phyloP scores from a whole-genome alignment of 2,329 filamentous ascomycete genomes.

The Xenosphaeropsis pyriputrescens region DNA sequence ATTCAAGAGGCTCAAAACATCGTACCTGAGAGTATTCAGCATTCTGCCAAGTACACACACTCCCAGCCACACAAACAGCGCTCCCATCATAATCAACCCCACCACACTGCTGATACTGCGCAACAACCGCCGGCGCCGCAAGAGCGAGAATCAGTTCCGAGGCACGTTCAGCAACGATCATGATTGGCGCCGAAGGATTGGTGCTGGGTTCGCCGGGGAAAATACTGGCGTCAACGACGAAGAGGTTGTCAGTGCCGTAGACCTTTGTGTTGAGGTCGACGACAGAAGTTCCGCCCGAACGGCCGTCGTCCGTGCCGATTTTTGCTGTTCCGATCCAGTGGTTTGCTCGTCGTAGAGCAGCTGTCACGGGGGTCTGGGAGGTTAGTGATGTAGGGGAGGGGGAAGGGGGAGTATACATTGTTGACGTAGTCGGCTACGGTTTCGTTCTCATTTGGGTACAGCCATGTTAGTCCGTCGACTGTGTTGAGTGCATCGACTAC shows the following conservation, averaged over 20 bases:
- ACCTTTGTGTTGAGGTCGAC: conserved; percentile 50
- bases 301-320: conserved; percentile 41
- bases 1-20: too few relatives aligned
- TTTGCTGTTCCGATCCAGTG: conserved; percentile 45
- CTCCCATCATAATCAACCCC: background rate
- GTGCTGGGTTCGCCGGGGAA: conserved; percentile 55
- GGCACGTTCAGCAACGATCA: conserved; percentile 48
- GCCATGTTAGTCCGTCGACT: conserved; percentile 38
- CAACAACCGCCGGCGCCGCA: background rate
- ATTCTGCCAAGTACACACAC: background rate
- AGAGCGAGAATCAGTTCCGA: conserved; percentile 33
- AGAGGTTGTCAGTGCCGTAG: conserved; percentile 53
- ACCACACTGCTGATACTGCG: background rate
- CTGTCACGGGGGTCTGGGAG: background rate
- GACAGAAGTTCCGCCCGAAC: conserved; percentile 36
- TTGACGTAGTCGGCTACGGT: conserved; percentile 41
- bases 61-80: background rate
- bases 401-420: conserved; percentile 20
- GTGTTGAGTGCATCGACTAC: conserved; percentile 36
- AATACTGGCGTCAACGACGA: conserved; percentile 53
- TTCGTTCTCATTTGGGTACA: conserved; percentile 33
- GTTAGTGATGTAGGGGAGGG: background rate
- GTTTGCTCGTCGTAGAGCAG: conserved; percentile 9
- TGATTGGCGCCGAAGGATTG: conserved; percentile 52
- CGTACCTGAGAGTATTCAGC: background rate